Evolutionary conservation across 179 eudicot genomes (phyloP), one percentile per base, ranked within the genome.

Genomic region (Patellifolia procumbens): DNA sequence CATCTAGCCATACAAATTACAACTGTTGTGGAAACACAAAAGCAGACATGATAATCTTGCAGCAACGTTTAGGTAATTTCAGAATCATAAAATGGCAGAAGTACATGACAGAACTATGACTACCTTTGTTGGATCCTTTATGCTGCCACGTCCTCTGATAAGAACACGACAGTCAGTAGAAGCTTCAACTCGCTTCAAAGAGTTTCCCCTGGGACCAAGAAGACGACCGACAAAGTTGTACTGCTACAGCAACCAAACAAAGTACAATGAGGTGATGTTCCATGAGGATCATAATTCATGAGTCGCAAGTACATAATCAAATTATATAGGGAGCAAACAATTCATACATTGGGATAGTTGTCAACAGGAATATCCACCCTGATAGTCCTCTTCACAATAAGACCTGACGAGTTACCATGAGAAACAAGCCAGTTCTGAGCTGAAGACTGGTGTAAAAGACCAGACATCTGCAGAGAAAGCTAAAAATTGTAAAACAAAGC

Each of bases 131-230:
- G 97, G 98, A 87, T 95, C 99, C 83, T 95, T 95, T 78, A 95
- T 91, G 88, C 99, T 93, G 73, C 99, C 99, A 77, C 98, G 96
- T 48, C 99, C 99, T 85, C 99, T 86, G 79, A 95, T 95, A 53
- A 95, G 92, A 78, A 95, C 97, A 80, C 99, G 99, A 61, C 99
- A 95, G 8, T 90, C 99, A 13, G 98, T 95, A 76, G 80, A 89
- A 76, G 94, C 96, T 85, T 95, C 99, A 26, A 95, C 97, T 64
- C 97, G 90, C 86, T 91, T 94, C 75, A 94, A 85, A 70, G 98
- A 94, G 90, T 94, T 91, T 62, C 98, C 98, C 81, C 98, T 90
- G 7, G 98, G 98, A 58, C 98, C 98, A 81, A 94, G 97, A 68
- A 94, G 97, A 29, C 98, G 97, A 20, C 99, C 99, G 69, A 95